Evolutionary conservation across 1,284 basidiomycete genomes (phyloP).

Genomic region (Pseudozyma thailandica): DNA sequence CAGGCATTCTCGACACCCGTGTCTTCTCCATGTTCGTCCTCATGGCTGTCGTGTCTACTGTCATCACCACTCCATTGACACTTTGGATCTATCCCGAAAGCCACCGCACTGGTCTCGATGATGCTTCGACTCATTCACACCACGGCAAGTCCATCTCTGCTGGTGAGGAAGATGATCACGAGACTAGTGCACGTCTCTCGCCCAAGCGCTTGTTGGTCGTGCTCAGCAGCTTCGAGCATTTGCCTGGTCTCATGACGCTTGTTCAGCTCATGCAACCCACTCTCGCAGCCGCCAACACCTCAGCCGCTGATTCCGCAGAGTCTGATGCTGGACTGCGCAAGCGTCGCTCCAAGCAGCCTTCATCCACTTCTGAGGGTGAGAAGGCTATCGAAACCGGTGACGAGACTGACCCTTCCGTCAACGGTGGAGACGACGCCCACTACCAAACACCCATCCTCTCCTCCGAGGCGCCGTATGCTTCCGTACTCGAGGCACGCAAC

Average conservation of each 20-base stretch:
- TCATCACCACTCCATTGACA: slow-evolving; percentile 87
- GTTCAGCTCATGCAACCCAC: slow-evolving; percentile 71
- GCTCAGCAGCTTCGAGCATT: slow-evolving; percentile 88
- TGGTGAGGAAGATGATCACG: slow-evolving; percentile 36
- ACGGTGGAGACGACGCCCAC: slow-evolving; percentile 29
- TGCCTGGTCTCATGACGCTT: slow-evolving; percentile 73
- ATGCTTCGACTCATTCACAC: slow-evolving; percentile 30
- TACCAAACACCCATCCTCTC: slow-evolving; percentile 42
- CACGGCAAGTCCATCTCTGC: slow-evolving; percentile 16
- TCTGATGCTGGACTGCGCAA: slow-evolving; percentile 17
- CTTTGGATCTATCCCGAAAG: slow-evolving; percentile 77
- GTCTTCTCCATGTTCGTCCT: slow-evolving; percentile 87
- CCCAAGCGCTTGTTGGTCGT: slow-evolving; percentile 78
- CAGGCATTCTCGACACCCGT: slow-evolving; percentile 78
- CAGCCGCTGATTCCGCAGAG: slow-evolving; percentile 1
- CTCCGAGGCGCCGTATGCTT: slow-evolving; percentile 37
- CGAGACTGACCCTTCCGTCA: slow-evolving; percentile 31
- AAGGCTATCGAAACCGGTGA: slow-evolving; percentile 25
- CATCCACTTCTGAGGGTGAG: slow-evolving; percentile 25
- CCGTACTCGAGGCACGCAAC: slow-evolving; percentile 15
- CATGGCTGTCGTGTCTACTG: slow-evolving; percentile 85
- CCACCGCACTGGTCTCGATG: slow-evolving; percentile 44
- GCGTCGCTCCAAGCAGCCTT: slow-evolving; percentile 27
- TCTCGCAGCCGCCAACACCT: slow-evolving; percentile 29
- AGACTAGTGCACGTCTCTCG: slow-evolving; percentile 21